Evolutionary conservation across 2,329 filamentous ascomycete genomes (phyloP).

Genomic region (Pseudocercospora ulei): DNA sequence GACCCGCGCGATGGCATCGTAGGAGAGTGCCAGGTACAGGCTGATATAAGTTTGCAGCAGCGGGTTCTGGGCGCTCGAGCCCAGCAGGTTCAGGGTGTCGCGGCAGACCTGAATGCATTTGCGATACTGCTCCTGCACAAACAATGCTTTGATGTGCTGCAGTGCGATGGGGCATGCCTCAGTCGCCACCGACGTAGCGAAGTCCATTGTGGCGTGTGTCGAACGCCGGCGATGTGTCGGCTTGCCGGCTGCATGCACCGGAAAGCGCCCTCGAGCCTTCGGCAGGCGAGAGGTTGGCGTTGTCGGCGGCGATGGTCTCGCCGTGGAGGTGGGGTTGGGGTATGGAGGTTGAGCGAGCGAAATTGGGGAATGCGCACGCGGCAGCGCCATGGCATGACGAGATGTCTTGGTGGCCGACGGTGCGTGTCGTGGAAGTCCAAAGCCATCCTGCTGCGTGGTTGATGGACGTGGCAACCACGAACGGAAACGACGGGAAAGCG

Average conservation of each 20-base stretch:
- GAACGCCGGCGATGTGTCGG: conserved; percentile 3
- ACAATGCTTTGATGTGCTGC: conserved; percentile 30
- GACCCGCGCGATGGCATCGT: conserved; percentile 41
- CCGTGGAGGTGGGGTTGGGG: background rate
- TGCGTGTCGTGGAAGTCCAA: no score
- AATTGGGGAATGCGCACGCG: conserved; percentile 2
- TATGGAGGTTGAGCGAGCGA: background rate
- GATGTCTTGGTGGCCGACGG: no score
- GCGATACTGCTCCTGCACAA: conserved; percentile 27
- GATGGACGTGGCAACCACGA: conserved; percentile 1
- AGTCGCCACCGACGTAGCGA: background rate
- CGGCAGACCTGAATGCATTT: conserved; percentile 31
- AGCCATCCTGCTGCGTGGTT: no score
- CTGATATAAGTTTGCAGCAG: conserved; percentile 35
- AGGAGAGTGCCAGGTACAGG: conserved; percentile 42
- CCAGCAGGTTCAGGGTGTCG: conserved; percentile 20
- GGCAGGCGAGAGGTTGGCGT: conserved; percentile 1
- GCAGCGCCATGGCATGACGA: background rate
- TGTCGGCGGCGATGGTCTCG: no score
- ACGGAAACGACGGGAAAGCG: background rate
- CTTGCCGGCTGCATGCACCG: background rate
- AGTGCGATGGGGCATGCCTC: conserved; percentile 24
- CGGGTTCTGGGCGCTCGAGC: conserved; percentile 11
- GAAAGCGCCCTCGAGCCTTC: conserved; percentile 1
- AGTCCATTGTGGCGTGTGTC: background rate